These are phyloP conservation scores for Erodium moschatum DNA, from an alignment of 441 rosid species.

Conservation along the genomic window DNA sequence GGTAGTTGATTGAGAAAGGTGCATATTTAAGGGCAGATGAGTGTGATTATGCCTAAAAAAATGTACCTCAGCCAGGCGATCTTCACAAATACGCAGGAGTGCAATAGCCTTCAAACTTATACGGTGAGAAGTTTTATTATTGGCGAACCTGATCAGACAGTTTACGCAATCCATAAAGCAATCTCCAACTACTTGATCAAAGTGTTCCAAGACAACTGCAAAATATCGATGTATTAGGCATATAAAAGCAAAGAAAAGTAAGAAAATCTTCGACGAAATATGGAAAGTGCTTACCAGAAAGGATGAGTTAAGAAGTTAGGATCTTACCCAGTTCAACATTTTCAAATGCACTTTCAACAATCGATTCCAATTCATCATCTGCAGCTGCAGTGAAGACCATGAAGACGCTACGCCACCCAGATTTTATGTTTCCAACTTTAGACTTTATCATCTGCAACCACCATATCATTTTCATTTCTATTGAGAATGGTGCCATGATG, in stretches of 20 bases:
- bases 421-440: slow-evolving; percentile 21
- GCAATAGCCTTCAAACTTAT: slow-evolving; percentile 99
- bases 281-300: too few species aligned
- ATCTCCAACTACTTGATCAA: slow-evolving; percentile 97
- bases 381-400: too few species aligned
- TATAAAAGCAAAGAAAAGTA: neutral
- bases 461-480: slow-evolving; percentile 9
- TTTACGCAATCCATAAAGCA: slow-evolving; percentile 99
- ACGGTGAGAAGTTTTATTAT: slow-evolving; percentile 80
- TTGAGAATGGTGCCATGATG: neutral
- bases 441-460: slow-evolving; percentile 90
- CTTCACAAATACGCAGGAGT: slow-evolving; percentile 97
- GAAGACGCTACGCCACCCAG: too few species aligned
- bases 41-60: slow-evolving; percentile 38
- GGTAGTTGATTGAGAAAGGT: too few species aligned
- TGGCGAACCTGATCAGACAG: slow-evolving; percentile 92
- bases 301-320: neutral
- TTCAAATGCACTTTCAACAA: slow-evolving; percentile 88
- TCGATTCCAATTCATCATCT: too few species aligned
- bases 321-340: slow-evolving; percentile 93
- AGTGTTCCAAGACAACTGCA: slow-evolving; percentile 97
- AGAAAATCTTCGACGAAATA: neutral
- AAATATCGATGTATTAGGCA: slow-evolving; percentile 31
- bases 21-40: too few species aligned
- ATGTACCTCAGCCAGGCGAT: slow-evolving; percentile 86